Evolutionary conservation across 2,329 filamentous ascomycete species (phyloP), one percentile per base, ranked within the genome.

Genomic region (Diaporthe capsici): DNA sequence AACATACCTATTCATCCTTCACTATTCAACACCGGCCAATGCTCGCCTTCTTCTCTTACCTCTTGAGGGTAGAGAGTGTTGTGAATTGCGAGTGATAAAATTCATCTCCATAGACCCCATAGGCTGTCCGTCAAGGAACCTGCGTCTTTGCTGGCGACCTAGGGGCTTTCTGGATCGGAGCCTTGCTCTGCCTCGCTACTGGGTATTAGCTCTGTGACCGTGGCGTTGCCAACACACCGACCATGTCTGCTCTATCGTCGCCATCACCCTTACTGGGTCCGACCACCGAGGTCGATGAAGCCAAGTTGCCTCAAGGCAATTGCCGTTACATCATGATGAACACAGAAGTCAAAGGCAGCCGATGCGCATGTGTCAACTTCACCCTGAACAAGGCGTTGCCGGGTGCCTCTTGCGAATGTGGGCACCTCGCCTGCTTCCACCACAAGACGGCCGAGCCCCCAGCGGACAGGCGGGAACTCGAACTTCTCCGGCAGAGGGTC

Each of bases 341-440:
- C 73, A 88, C 90, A 8, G 89, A 90, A 79, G 85, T 90, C 81
- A 90, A 88, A 78, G 90, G 90, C 71, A 86, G 90, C 75, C 88
- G 90, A 58, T 92, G 90, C 81, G 90, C 87, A 60, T 92, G 90
- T 79, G 88, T 90, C 76, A 85, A 87, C 76, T 92, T 92, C 81
- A 87, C 87, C 6, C 86, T 89, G 75, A 91, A 90, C 81, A 85
- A 84, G 70, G 81, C 84, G n/a, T 83, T 89, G 15, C 90, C 90
- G 1, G 87, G 89, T 51, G 88, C 89, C 72, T 87, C 84, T 28
- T 92, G 90, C 79, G 87, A 90, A 70, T 92, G 90, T 78, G 90
- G 90, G 8, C 90, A 92, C 80, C 86, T 90, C 72, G 88, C 90
- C 47, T 92, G 90, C 81, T 92, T 89, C 79, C 90, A 92, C 79